Evolutionary conservation across 208 protist species (phyloP), one percentile per base, ranked within the genome.

Genomic region (Strigomonas culicis): DNA sequence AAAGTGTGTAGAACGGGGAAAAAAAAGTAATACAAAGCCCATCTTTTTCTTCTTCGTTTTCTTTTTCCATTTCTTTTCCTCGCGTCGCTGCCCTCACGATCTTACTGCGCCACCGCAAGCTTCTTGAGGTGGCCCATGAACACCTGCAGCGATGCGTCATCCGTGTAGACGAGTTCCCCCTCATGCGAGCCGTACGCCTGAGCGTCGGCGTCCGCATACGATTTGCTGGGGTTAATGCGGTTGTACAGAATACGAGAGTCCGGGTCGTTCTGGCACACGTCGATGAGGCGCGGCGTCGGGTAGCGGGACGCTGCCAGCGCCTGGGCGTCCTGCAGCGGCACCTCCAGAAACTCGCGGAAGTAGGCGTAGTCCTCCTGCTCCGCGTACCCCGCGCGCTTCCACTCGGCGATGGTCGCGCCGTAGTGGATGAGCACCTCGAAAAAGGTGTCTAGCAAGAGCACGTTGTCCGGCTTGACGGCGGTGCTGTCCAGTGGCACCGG

Each of bases 381-480:
- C 47, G 98, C 86, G 66, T 95, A 98, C 32, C 90, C 92, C n/a
- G 88, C 90, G 41, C 97, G 94, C 62, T 90, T 84, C 98, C 98
- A 99, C 44, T 79, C 70, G n/a, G 92, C 94, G 71, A 99, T 97
- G 28, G 78, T 93, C 41, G 97, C 86, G 51, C 98, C 99, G 74
- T 98, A 89, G 77, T 97, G 98, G 51, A 99, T 80, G 51, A 99
- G 78, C 22, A 99, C 95, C 63, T 98, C 88, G 87, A 99, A 99
- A 77, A 99, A 99, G 24, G 97, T 99, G 78, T 99, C 99, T 22
- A 99, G 90, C 1, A 99, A 80, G 3, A 99, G 84, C 63, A 99
- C 97, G 64, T 90, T 90, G 65, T 99, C 94, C 0, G 77, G 77
- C 31, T 87, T 70, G 46, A 98, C 90, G 52, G 79, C 84, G 4